Percentiles rank a stretch among this genome's conserved stretches.
phyloP scores from a whole-genome alignment of 1,284 basidiomycete genomes.

The Cystobasidium slooffiae region DNA sequence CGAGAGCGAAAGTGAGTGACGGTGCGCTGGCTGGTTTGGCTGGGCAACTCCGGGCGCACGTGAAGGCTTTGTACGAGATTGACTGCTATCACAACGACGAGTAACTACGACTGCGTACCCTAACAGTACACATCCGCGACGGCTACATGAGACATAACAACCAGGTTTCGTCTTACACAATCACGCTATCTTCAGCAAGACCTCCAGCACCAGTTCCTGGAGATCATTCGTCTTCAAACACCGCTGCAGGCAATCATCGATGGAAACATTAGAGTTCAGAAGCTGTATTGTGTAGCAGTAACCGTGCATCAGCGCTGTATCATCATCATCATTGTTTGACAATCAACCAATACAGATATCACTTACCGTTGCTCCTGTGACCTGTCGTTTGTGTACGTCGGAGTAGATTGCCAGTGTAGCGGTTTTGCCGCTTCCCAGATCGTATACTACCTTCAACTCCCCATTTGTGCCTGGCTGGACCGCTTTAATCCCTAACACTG shows the following conservation, averaged over 20 bases:
- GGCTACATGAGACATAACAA: background rate
- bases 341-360: background rate
- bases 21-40: too few species aligned
- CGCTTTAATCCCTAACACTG: slow-evolving; percentile 29
- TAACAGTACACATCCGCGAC: background rate
- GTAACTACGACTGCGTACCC: background rate
- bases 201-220: slow-evolving; percentile 39
- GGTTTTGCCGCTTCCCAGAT: slow-evolving; percentile 22
- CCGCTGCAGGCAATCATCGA: slow-evolving; percentile 32
- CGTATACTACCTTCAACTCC: slow-evolving; percentile 29
- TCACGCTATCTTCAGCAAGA: slow-evolving; percentile 38
- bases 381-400: slow-evolving; percentile 13
- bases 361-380: slow-evolving; percentile 31
- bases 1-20: too few species aligned
- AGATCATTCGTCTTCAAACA: slow-evolving; percentile 26
- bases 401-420: slow-evolving; percentile 38
- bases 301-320: background rate
- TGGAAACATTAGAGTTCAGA: slow-evolving; percentile 27
- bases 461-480: slow-evolving; percentile 29
- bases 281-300: slow-evolving; percentile 5
- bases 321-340: background rate
- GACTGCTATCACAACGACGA: too few species aligned
- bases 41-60: too few species aligned
- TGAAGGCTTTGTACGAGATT: too few species aligned
- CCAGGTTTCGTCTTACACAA: background rate